A percentile compares a stretch with the other conserved stretches of the same genome.
Evolutionary conservation across 2,329 filamentous ascomycete species (phyloP).

Genomic region (Tolypocladium tropicale): DNA sequence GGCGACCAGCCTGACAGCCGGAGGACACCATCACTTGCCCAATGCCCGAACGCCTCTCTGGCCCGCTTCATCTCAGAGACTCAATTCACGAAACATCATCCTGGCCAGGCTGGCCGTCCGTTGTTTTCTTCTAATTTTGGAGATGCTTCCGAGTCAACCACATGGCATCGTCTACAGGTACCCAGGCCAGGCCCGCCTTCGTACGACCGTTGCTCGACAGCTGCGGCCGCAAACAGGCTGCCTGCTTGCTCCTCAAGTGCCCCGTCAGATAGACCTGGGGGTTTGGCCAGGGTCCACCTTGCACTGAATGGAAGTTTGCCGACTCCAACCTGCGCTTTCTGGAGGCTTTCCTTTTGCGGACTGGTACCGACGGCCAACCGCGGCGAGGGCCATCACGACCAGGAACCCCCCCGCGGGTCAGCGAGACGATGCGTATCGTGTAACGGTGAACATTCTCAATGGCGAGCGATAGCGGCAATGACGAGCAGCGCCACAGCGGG

Average conservation of each 20-base stretch:
- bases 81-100: no score
- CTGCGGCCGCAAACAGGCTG: neutral
- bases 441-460: neutral
- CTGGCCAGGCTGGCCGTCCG: neutral
- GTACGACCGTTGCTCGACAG: neutral
- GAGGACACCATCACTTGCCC: neutral
- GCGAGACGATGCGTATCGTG: neutral
- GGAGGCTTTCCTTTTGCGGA: neutral
- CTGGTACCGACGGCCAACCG: no score
- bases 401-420: no score
- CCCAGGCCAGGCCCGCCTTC: neutral
- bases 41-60: neutral
- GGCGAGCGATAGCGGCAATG: no score
- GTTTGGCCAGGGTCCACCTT: neutral
- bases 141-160: neutral
- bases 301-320: neutral
- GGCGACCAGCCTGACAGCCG: neutral
- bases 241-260: neutral
- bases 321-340: neutral
- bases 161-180: no score
- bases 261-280: neutral
- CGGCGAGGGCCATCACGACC: no score
- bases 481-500: no score
- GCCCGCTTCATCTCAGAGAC: neutral
- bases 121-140: neutral